These are phyloP conservation scores for Lantana camara DNA, from an alignment of 257 asterid genomes.

Conservation along the genomic window DNA sequence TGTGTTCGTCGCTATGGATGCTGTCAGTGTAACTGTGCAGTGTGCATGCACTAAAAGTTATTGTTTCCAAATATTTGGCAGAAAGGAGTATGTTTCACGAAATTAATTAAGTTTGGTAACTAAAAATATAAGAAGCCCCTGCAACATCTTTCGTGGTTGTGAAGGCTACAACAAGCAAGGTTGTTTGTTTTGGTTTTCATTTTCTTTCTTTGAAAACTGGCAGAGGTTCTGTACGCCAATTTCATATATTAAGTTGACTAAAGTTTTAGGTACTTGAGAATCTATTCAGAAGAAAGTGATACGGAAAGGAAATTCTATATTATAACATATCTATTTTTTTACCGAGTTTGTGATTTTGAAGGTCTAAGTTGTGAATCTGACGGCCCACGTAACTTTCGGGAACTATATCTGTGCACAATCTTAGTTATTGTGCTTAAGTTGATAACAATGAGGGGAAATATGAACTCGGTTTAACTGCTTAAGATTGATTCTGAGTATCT, in stretches of 20 bases:
- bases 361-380: conserved; percentile 2
- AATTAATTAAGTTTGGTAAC: conserved; percentile 6
- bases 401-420: background rate
- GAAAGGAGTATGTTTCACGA: background rate
- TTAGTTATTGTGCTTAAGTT: background rate
- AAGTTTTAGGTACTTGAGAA: too few species aligned
- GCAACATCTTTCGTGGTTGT: conserved; percentile 7
- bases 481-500: too few species aligned
- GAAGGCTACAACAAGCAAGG: conserved; percentile 2
- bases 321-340: too few species aligned
- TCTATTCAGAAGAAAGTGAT: too few species aligned
- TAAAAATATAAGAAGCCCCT: background rate
- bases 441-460: too few species aligned
- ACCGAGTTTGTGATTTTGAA: too few species aligned
- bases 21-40: background rate
- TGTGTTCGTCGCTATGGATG: conserved; percentile 3
- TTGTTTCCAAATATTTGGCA: conserved; percentile 11
- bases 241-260: too few species aligned
- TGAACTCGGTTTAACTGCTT: too few species aligned
- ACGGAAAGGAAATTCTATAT: too few species aligned
- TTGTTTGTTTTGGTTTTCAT: too few species aligned
- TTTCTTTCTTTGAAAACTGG: too few species aligned
- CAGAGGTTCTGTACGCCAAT: too few species aligned
- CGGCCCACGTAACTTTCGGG: background rate
- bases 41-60: background rate